Base-by-base conservation (phyloP, 2,329 filamentous ascomycete genomes). In the Trichoderma pleuroti region DNA sequence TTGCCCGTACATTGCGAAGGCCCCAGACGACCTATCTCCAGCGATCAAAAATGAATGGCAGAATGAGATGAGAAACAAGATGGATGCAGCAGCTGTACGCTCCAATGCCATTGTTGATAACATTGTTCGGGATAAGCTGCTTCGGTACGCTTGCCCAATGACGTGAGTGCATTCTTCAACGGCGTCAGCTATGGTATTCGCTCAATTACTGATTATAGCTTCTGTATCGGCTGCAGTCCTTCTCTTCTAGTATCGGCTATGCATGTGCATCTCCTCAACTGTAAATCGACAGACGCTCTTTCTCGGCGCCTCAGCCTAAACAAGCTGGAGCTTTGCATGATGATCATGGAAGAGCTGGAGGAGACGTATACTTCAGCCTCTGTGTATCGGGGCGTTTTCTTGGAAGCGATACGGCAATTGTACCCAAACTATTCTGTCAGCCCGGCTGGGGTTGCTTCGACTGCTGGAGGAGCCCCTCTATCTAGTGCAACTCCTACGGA, bases 201-300 rank as follows among this genome's bases (percentile, higher is more conserved):
- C 18, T 10, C 11, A 49, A 32, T 34, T 64, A 1, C 42, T 60
- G 12, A 24, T 8, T 4, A 64, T 16, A 7, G 14, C 5, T 26
- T 28, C 32, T 59, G 18, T 14, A 67, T 39, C 8, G 10, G 10
- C 26, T 36, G 4, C 4, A 67, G 64, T 14, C 30, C 54, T 36
- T 30, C 64, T 7, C 54, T 67, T 11, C 21, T 67, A 16, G 46
- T 67, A 59, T 59, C 64, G 8, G 30, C 64, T 24, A 67, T 67
- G 64, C 64, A 67, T 59, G 54, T 54, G 8, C 64, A 67, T 59
- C 49, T 67, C 11, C 54, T 67, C 21, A 59, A 67, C 12, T 67
- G 49, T 11, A 67, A 67, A 59, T 67, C 64, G n/a, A 26, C 49
- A n/a, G 64, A 67, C 18, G 21, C 64, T 14, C 30, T 67, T n/a